Percentiles rank a stretch among this genome's conserved stretches.
Conservation (phyloP, 2,329 filamentous ascomycete species). For the Aspergillus luchuensis region DNA sequence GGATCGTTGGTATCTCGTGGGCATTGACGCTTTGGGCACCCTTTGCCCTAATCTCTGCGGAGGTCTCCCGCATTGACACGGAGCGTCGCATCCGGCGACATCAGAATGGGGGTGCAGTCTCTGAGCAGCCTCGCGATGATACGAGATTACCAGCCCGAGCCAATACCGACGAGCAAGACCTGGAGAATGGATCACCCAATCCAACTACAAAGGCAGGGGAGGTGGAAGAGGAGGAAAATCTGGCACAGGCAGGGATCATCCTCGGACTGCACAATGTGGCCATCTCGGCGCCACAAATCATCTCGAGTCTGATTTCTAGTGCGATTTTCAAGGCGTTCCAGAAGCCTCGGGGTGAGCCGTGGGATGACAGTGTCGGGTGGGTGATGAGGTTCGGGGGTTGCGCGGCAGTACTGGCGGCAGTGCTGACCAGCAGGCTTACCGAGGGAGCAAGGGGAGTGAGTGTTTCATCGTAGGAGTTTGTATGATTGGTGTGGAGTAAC, state of each 20-base stretch:
- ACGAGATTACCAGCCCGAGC: not conserved
- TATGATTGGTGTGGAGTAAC: not conserved
- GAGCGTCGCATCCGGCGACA: slow-evolving; percentile 56
- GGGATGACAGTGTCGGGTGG: slow-evolving; percentile 84
- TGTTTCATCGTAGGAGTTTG: not conserved
- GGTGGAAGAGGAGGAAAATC: slow-evolving; percentile 49
- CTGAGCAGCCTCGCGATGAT: slow-evolving; percentile 12
- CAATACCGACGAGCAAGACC: slow-evolving; percentile 18
- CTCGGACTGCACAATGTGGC: slow-evolving; percentile 95
- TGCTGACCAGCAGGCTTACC: slow-evolving; percentile 66
- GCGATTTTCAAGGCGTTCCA: slow-evolving; percentile 83
- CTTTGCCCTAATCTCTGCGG: slow-evolving; percentile 90
- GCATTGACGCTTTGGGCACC: slow-evolving; percentile 92
- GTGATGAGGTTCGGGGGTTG: slow-evolving; percentile 82
- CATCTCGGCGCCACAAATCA: slow-evolving; percentile 85
- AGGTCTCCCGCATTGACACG: slow-evolving; percentile 81
- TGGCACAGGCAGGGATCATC: slow-evolving; percentile 83
- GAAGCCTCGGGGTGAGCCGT: slow-evolving; percentile 80
- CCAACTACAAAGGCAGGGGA: slow-evolving; percentile 26
- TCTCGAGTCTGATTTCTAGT: slow-evolving; percentile 82
- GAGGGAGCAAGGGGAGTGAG: slow-evolving; percentile 53
- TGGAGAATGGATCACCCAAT: slow-evolving; percentile 30
- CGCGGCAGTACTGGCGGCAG: slow-evolving; percentile 75
- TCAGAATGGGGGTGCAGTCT: slow-evolving; percentile 33
- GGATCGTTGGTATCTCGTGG: slow-evolving; percentile 86